phyloP scores from a whole-genome alignment of 371 early-diverging fungal genomes.

The Apophysomyces ossiformis region DNA sequence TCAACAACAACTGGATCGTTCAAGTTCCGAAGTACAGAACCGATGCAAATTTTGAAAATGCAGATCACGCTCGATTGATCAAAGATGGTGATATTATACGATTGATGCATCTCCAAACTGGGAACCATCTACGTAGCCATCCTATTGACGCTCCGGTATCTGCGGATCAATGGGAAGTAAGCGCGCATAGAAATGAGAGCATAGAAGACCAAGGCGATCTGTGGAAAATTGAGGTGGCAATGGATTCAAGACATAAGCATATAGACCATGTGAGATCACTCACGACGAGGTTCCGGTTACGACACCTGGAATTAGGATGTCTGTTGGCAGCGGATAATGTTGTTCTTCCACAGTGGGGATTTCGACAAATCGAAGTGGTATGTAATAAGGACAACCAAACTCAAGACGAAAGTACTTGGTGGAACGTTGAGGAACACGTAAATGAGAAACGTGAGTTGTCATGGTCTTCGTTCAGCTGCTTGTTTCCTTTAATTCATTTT shows the following conservation, averaged over 20 bases:
- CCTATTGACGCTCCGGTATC: conserved; percentile 83
- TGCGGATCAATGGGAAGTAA: conserved; percentile 84
- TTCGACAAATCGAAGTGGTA: conserved; percentile 92
- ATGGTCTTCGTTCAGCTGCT: not conserved
- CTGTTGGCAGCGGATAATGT: conserved; percentile 75
- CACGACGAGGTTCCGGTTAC: conserved; percentile 88
- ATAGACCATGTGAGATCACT: conserved; percentile 66
- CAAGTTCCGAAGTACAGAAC: conserved; percentile 25
- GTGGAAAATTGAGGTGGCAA: conserved; percentile 89
- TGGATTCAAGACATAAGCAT: conserved; percentile 51
- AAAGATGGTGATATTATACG: conserved; percentile 84
- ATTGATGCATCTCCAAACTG: conserved; percentile 75
- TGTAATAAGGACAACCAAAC: conserved; percentile 76
- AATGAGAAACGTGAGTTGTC: conserved; percentile 58
- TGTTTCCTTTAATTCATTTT: not conserved
- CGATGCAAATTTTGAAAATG: conserved; percentile 3
- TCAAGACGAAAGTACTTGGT: conserved; percentile 66
- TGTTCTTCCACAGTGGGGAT: conserved; percentile 98
- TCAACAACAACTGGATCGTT: conserved; percentile 95
- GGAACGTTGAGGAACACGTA: conserved; percentile 96
- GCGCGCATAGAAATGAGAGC: conserved; percentile 66
- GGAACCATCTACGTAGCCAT: conserved; percentile 85
- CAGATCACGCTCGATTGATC: conserved; percentile 48
- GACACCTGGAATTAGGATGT: conserved; percentile 79
- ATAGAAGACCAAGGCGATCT: conserved; percentile 81